Base-by-base conservation (phyloP, 305 asterid genomes). In the Solanum hybrid region DNA sequence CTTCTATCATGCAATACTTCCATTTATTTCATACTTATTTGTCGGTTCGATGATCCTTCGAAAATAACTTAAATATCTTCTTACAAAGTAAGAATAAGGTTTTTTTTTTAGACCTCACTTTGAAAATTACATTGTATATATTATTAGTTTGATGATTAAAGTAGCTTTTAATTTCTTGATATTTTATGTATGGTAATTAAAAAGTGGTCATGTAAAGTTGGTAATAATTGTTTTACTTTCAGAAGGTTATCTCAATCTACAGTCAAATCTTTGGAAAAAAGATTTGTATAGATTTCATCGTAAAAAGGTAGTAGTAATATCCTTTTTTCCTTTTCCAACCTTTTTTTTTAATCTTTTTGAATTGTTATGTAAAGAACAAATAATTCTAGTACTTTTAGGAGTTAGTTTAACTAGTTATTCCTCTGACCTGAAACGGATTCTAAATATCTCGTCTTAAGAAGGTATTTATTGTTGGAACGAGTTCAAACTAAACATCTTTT, bases 191-290 rank as follows among this genome's bases (percentile, higher is more conserved):
- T 42, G 87, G 71, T 42, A 9, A 24, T 82, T 82, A 16, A 28
- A 82, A 42, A 82, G 73, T 82, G 73, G 18, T 29, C 37, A 82
- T 42, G 28, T 51, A 82, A 46, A 83, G 87, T 83, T 46, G 28
- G 88, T 31, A 31, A 29, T 51, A 31, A 84, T 84, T 84, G 88
- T 84, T 84, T 84, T 20, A 31, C 88, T 84, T 84, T 16, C 3
- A 42, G 9, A 42, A 5, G 74, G 29, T 24, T 71, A 11, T 76
- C n/a, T 31, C 33, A 84, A 84, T 51, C 20, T 1, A 51, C 18
- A 9, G 73, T 83, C 73, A 9, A 61, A 83, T 83, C 87, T 42
- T 42, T 82, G 12, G 71, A 82, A 42, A 42, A 40, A 82, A 16
- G 36, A 26, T 64, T 24, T 40, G 5, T 82, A 26, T 5, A n/a